These are phyloP conservation scores for Macaranga tanarius DNA, from an alignment of 441 rosid genomes.

Conservation along the genomic window DNA sequence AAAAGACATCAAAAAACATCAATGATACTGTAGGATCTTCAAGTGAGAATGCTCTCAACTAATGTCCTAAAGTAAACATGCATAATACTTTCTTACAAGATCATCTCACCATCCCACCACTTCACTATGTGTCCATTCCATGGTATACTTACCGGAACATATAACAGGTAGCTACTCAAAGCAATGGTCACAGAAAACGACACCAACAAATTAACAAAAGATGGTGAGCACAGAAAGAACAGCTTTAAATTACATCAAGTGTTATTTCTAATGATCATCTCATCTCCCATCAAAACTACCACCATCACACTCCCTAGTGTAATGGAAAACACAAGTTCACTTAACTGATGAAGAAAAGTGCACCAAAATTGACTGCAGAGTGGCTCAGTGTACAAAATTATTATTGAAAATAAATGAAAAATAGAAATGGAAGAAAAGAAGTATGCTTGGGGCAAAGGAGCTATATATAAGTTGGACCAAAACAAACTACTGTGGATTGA, in stretches of 20 bases:
- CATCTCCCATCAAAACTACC: no score
- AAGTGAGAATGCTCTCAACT: background rate
- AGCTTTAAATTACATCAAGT: no score
- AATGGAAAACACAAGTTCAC: background rate
- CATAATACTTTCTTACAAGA: background rate
- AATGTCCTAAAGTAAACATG: background rate
- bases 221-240: background rate
- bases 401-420: background rate
- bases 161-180: background rate
- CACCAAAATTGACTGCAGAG: background rate
- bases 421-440: background rate
- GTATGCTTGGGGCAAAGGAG: background rate
- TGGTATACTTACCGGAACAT: no score
- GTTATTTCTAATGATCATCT: no score
- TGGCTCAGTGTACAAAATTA: background rate
- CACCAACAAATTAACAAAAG: background rate
- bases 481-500: background rate
- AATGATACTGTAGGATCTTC: slow-evolving; percentile 5
- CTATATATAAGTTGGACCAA: background rate
- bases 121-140: background rate
- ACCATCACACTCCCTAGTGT: background rate
- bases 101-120: background rate
- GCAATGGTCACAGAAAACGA: background rate
- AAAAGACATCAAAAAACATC: background rate
- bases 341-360: slow-evolving; percentile 2